A percentile compares a stretch with the other conserved stretches of the same genome.
Evolutionary conservation across 1,284 basidiomycete genomes (phyloP).

Genomic region (Ganoderma boninense): DNA sequence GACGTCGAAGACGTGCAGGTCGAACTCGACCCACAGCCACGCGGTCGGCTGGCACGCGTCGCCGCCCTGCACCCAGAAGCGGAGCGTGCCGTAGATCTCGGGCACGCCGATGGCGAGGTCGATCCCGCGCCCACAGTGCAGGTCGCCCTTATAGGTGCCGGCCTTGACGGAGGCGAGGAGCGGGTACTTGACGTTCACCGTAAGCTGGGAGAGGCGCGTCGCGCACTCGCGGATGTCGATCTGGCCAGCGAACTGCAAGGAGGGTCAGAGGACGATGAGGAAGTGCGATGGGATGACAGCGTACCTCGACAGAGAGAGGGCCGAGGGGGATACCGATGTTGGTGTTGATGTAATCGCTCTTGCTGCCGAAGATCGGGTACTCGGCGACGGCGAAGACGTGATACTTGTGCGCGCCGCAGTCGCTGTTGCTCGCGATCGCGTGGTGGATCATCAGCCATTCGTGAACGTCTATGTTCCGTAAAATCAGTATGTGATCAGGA

Average conservation of each 20-base stretch:
- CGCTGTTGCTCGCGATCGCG: background rate
- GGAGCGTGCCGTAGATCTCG: constrained; percentile 2
- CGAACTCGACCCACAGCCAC: background rate
- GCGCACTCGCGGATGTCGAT: constrained; percentile 4
- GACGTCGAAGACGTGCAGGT: no score
- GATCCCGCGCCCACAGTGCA: background rate
- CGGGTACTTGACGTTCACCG: constrained; percentile 3
- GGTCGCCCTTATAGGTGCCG: background rate
- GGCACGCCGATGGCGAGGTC: background rate
- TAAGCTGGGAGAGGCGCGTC: background rate
- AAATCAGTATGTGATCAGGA: background rate
- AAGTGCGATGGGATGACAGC: background rate
- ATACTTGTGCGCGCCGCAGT: background rate
- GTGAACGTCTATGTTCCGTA: background rate
- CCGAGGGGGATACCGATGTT: constrained; percentile 5
- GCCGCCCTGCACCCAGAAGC: background rate
- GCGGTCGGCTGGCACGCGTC: background rate
- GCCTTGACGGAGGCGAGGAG: constrained; percentile 4
- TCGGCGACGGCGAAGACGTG: constrained; percentile 6
- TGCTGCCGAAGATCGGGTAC: background rate
- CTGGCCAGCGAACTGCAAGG: background rate
- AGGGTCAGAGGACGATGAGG: background rate
- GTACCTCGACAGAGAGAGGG: background rate
- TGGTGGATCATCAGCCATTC: constrained; percentile 4
- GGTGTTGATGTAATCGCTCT: background rate